Percentiles rank a stretch among this genome's conserved stretches.
Evolutionary conservation across 139 green algal species (phyloP).

Genomic region (Chlorella sp.): DNA sequence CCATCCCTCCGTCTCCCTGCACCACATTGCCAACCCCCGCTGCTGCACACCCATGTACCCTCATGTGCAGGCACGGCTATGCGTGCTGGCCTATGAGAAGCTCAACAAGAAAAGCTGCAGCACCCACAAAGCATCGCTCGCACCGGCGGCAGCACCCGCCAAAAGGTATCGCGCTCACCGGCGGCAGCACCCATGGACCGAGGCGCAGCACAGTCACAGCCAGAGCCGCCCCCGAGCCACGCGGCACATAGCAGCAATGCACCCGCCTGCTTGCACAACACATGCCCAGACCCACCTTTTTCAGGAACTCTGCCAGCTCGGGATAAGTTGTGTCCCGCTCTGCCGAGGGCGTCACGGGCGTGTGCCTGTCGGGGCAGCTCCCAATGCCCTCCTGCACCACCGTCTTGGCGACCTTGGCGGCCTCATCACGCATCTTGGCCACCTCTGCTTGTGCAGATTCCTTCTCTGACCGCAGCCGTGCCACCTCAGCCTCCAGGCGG

Average conservation of each 20-base stretch:
- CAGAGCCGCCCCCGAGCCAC: not conserved
- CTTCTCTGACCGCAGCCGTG: not conserved
- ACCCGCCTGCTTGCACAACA: not conserved
- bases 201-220: not conserved
- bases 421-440: not conserved
- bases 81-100: too few relatives aligned
- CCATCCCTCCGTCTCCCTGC: too few relatives aligned
- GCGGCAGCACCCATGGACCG: too few relatives aligned
- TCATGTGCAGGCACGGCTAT: too few relatives aligned
- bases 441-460: not conserved
- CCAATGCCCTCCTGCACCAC: not conserved
- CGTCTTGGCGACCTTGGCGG: not conserved
- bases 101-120: not conserved
- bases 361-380: conserved; percentile 49
- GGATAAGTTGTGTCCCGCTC: conserved; percentile 44
- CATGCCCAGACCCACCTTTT: conserved; percentile 32
- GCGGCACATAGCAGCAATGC: not conserved
- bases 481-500: not conserved
- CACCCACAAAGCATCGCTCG: not conserved
- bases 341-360: conserved; percentile 37
- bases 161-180: too few relatives aligned
- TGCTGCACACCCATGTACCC: too few relatives aligned
- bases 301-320: conserved; percentile 53
- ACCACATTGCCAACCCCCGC: too few relatives aligned
- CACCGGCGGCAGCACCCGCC: too few relatives aligned